phyloP scores from a whole-genome alignment of 441 rosid species.

The Eruca vesicaria region DNA sequence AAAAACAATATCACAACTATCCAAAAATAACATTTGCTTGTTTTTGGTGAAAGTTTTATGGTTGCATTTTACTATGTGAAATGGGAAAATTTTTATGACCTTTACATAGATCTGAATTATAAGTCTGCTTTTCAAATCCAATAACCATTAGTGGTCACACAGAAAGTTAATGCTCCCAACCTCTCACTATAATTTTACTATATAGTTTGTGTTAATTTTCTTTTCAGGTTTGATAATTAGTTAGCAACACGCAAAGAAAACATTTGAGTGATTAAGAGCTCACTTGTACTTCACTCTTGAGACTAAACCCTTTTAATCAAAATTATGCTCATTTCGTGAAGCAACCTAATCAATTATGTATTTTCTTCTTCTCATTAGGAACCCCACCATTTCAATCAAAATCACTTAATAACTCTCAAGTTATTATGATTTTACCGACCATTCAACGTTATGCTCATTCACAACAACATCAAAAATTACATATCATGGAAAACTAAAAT shows the following conservation, averaged over 20 bases:
- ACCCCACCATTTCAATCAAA: constrained; percentile 17
- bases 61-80: too few species aligned
- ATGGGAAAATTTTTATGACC: too few species aligned
- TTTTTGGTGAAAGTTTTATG: too few species aligned
- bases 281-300: not conserved
- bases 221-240: not conserved
- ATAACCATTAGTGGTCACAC: not conserved
- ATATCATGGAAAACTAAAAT: not conserved
- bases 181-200: not conserved
- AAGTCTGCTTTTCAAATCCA: too few species aligned
- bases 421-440: not conserved
- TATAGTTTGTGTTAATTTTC: not conserved
- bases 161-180: not conserved
- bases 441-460: not conserved
- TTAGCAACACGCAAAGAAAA: not conserved
- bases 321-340: not conserved
- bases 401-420: constrained; percentile 7
- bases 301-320: not conserved
- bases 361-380: not conserved
- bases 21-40: too few species aligned
- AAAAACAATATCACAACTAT: not conserved
- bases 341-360: not conserved
- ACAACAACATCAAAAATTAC: not conserved
- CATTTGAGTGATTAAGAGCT: not conserved
- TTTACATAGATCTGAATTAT: too few species aligned